Conservation (phyloP, 2,329 filamentous ascomycete species). For the Colletotrichum musae region DNA sequence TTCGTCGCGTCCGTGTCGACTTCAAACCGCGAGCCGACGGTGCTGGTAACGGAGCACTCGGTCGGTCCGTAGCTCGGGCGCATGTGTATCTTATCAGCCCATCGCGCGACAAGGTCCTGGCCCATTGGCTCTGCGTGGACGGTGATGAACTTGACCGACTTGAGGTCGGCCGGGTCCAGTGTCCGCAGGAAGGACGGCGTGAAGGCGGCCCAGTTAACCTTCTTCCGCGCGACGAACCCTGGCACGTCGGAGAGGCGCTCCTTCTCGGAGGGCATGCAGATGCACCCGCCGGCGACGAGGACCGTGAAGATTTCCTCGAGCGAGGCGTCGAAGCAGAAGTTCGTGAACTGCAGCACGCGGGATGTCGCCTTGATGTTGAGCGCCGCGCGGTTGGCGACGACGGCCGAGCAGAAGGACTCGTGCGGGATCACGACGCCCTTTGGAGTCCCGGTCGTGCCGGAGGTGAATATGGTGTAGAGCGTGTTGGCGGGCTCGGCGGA, state of each 20-base stretch:
- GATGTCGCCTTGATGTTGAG: constrained; percentile 28
- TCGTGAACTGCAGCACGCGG: constrained; percentile 59
- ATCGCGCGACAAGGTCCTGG: constrained; percentile 43
- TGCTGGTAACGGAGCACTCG: constrained; percentile 43
- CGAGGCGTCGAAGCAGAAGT: constrained; percentile 67
- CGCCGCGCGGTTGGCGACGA: constrained; percentile 4
- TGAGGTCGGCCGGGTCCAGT: constrained; percentile 54
- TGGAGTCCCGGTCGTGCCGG: constrained; percentile 64
- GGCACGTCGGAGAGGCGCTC: constrained; percentile 61
- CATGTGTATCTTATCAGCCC: constrained; percentile 43
- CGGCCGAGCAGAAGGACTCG: constrained; percentile 45
- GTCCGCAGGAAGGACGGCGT: constrained; percentile 70
- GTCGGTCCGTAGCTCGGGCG: constrained; percentile 48
- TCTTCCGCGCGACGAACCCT: constrained; percentile 63
- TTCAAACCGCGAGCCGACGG: constrained; percentile 50
- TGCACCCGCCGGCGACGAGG: constrained; percentile 62
- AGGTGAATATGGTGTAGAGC: constrained; percentile 65
- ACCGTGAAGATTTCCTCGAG: constrained; percentile 67
- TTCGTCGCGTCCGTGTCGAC: constrained; percentile 17
- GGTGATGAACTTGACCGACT: constrained; percentile 54
- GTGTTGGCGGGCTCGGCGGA: neutral
- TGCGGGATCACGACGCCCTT: constrained; percentile 64
- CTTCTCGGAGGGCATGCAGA: constrained; percentile 55
- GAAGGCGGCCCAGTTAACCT: constrained; percentile 68
- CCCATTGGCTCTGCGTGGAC: constrained; percentile 48